These are phyloP conservation scores for Erysimum cheiranthoides DNA, from an alignment of 345 rosid species.

Conservation along the genomic window DNA sequence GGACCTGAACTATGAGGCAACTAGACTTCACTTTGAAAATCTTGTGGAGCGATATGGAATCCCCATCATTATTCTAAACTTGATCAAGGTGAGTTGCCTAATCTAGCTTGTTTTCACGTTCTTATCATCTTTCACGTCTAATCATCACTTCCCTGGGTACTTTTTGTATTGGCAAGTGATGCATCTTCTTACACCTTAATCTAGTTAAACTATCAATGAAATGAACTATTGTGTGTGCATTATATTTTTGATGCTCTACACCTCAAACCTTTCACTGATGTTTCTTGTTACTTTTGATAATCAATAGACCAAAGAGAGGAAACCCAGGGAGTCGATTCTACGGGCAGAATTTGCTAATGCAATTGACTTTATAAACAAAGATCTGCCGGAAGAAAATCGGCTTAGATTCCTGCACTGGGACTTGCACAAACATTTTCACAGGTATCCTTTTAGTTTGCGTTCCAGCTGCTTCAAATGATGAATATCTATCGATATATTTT, in stretches of 20 bases:
- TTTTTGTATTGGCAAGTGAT: constrained; percentile 18
- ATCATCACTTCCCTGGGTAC: background rate
- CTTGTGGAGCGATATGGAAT: constrained; percentile 90
- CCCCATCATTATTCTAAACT: constrained; percentile 90
- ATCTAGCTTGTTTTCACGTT: constrained; percentile 24
- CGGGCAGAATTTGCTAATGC: constrained; percentile 97
- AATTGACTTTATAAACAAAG: constrained; percentile 86
- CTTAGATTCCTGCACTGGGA: constrained; percentile 67
- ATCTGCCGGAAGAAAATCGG: constrained; percentile 75
- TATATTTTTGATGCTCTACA: background rate
- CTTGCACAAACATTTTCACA: constrained; percentile 73
- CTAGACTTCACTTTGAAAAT: constrained; percentile 92
- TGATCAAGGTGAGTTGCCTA: constrained; percentile 76
- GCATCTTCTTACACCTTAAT: constrained; percentile 27
- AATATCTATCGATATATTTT: background rate
- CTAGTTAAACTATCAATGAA: background rate
- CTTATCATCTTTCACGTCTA: constrained; percentile 13
- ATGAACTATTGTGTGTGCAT: constrained; percentile 20
- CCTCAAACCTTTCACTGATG: constrained; percentile 22
- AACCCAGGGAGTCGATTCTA: constrained; percentile 93
- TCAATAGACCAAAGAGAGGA: constrained; percentile 48
- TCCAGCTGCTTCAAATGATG: constrained; percentile 20
- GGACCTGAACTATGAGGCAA: constrained; percentile 91
- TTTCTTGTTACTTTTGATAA: constrained; percentile 23
- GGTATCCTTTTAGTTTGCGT: constrained; percentile 51